Evolutionary conservation across 495 filamentous ascomycete species (phyloP), one percentile per base, ranked within the genome.

Genomic region (Tuber calosporum): DNA sequence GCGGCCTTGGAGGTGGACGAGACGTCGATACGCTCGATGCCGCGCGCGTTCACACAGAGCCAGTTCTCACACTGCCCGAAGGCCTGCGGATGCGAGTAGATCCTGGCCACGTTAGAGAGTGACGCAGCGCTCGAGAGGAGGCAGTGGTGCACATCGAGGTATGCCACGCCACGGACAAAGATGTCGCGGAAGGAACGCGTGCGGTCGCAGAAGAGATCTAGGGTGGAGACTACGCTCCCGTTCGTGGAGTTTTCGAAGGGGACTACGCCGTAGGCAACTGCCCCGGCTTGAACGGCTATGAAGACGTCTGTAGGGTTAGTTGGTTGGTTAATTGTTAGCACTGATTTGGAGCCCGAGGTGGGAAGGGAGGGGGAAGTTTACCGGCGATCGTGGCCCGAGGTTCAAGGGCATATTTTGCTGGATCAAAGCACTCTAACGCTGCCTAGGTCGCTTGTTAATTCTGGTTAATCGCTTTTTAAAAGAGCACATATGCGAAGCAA

Each of bases 181-280:
- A 95, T 86, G 78, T 92, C 88, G 26, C 85, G 84, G 80, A 89
- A 92, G 40, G 80, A 77, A 71, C 80, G 78, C 38, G 84, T 82
- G 43, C 90, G 86, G 83, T 96, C 93, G 74, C 92, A 92, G 71
- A 99, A 86, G 70, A 93, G 88, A 82, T 97, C 94, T 11, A 99
- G 87, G 0, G 93, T 97, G 81, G 90, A 88, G 37, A 94, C 88
- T 58, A 99, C 96, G 66, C 89, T 89, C 75, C 95, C 95, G 83
- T 97, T 96, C 77, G 93, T 93, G 15, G 90, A 94, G 83, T 99
- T 99, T 83, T 99, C 95, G 84, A 96, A 94, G 40, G 95, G 95
- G 22, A 97, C 92, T 5, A 99, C 91, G 74, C 93, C 94, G 79
- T 88, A 90, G 73, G 85, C 82, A 0, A 86, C 86, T 36, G 82